Evolutionary conservation across 306 rosid species (phyloP).

Genomic region (Cucumis hystrix): DNA sequence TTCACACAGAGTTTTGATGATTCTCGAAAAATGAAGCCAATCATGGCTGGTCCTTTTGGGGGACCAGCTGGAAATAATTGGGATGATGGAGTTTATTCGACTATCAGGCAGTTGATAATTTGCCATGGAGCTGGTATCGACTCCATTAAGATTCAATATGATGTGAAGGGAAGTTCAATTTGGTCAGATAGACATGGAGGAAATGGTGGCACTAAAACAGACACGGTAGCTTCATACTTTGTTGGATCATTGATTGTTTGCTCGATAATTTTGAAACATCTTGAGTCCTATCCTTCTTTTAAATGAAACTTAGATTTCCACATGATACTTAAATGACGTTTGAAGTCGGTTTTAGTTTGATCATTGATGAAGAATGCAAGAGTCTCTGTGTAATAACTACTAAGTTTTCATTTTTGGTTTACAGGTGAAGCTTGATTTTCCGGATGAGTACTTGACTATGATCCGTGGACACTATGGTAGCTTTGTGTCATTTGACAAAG

Average conservation of each 20-base stretch:
- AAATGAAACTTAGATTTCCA: not conserved
- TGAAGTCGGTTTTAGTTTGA: not conserved
- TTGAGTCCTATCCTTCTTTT: not conserved
- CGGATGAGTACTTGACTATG: slow-evolving; percentile 49
- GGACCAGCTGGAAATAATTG: slow-evolving; percentile 45
- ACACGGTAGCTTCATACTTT: slow-evolving; percentile 10
- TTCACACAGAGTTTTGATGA: slow-evolving; percentile 4
- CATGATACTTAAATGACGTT: slow-evolving; percentile 9
- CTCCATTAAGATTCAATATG: slow-evolving; percentile 69
- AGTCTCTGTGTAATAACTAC: not conserved
- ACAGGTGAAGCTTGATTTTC: slow-evolving; percentile 56
- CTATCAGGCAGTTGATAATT: slow-evolving; percentile 61
- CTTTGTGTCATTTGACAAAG: slow-evolving; percentile 25
- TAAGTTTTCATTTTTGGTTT: not conserved
- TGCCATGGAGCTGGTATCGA: slow-evolving; percentile 51
- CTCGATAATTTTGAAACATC: not conserved
- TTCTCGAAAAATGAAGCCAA: slow-evolving; percentile 13
- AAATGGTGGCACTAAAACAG: slow-evolving; percentile 43
- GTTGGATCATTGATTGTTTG: not conserved
- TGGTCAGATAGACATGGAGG: slow-evolving; percentile 80
- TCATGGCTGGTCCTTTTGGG: slow-evolving; percentile 71
- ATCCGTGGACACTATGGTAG: slow-evolving; percentile 52
- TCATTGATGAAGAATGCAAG: not conserved
- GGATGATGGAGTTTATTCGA: slow-evolving; percentile 55
- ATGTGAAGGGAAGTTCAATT: slow-evolving; percentile 33